A percentile compares a stretch with the other conserved stretches of the same genome.
These are phyloP conservation scores for Skeletonema grethae DNA, from an alignment of 108 stramenopile genomes.

Conservation along the genomic window DNA sequence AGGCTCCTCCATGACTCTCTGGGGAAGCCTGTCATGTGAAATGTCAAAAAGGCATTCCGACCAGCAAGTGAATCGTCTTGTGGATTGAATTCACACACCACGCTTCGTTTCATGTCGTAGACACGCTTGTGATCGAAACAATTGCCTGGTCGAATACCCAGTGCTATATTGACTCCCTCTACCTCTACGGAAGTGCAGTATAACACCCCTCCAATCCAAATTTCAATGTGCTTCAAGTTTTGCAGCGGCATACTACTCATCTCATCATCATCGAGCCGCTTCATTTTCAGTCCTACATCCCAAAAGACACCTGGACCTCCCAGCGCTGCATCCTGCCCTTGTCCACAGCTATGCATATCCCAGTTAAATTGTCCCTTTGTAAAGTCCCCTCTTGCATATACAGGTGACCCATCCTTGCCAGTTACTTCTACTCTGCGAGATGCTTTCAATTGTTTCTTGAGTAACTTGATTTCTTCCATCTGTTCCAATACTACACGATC, in stretches of 20 bases:
- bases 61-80: neutral
- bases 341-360: neutral
- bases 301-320: slow-evolving; percentile 11
- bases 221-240: slow-evolving; percentile 36
- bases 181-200: slow-evolving; percentile 14
- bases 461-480: slow-evolving; percentile 32
- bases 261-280: neutral
- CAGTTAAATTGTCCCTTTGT: slow-evolving; percentile 7
- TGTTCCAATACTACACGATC: slow-evolving; percentile 46
- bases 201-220: slow-evolving; percentile 38
- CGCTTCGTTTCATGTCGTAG: slow-evolving; percentile 11
- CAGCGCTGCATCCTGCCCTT: no score
- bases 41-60: slow-evolving; percentile 5
- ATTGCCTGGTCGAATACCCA: slow-evolving; percentile 15
- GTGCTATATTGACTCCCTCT: slow-evolving; percentile 9
- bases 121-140: slow-evolving; percentile 1
- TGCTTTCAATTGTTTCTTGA: slow-evolving; percentile 24
- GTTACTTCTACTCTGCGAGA: slow-evolving; percentile 41
- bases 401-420: slow-evolving; percentile 32
- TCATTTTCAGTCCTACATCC: slow-evolving; percentile 14
- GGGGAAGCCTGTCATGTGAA: slow-evolving; percentile 5
- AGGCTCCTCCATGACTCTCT: slow-evolving; percentile 3
- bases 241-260: slow-evolving; percentile 3
- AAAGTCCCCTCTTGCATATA: slow-evolving; percentile 30
- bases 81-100: slow-evolving; percentile 7